Conservation (phyloP, 352 stramenopile genomes). For the Phytophthora pseudosyringae region DNA sequence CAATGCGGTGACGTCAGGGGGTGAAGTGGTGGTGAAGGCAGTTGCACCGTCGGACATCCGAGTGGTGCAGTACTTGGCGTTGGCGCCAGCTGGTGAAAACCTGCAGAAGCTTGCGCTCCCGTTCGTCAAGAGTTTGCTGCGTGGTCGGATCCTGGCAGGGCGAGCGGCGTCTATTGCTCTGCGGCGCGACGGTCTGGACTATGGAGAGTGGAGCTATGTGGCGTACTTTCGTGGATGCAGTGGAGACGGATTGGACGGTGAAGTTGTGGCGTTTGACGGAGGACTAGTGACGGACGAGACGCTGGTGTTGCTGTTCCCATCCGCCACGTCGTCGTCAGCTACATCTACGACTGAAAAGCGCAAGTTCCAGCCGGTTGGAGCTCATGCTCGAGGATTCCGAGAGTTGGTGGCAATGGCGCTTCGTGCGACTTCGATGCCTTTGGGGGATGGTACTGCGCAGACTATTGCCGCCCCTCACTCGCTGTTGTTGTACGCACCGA, state of each 20-base stretch:
- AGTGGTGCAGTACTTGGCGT: slow-evolving; percentile 59
- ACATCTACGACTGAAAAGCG: neutral
- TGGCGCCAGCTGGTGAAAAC: slow-evolving; percentile 42
- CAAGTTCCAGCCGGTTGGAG: slow-evolving; percentile 42
- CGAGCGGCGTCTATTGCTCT: slow-evolving; percentile 41
- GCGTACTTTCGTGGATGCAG: slow-evolving; percentile 49
- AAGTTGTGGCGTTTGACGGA: slow-evolving; percentile 24
- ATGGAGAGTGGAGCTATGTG: slow-evolving; percentile 63
- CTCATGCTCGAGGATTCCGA: slow-evolving; percentile 44
- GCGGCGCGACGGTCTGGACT: slow-evolving; percentile 58
- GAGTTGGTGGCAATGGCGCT: slow-evolving; percentile 32
- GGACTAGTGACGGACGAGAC: slow-evolving; percentile 68
- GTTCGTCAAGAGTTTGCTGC: slow-evolving; percentile 66
- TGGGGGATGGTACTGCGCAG: neutral
- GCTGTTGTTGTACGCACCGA: slow-evolving; percentile 69
- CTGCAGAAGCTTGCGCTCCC: slow-evolving; percentile 50
- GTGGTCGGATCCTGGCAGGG: slow-evolving; percentile 42
- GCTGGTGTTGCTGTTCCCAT: slow-evolving; percentile 65
- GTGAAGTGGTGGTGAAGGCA: slow-evolving; percentile 25
- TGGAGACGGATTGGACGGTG: neutral
- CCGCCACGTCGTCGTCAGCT: slow-evolving; percentile 24
- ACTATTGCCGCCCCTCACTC: slow-evolving; percentile 39
- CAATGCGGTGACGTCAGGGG: neutral
- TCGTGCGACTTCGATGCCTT: neutral
- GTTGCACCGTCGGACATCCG: slow-evolving; percentile 37